phyloP scores from a whole-genome alignment of 306 rosid species.

The Fragaria iinumae region DNA sequence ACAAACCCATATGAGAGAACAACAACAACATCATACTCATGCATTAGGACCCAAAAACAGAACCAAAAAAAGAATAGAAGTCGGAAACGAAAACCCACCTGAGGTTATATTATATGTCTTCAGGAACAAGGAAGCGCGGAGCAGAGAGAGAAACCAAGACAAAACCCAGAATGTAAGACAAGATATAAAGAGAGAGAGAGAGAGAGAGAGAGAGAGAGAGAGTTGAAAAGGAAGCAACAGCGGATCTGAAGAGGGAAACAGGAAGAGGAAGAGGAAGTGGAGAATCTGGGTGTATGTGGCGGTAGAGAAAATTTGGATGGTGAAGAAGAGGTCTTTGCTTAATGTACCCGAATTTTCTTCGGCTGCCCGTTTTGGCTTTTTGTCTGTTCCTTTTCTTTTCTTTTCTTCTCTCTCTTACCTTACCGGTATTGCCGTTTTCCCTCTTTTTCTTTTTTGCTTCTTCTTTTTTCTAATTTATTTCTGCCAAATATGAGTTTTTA shows the following conservation, averaged over 20 bases:
- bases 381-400: conserved; percentile 22
- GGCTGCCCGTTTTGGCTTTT: conserved; percentile 27
- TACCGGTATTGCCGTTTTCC: conserved; percentile 30
- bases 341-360: conserved; percentile 27
- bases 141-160: conserved; percentile 5
- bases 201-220: conserved; percentile 10
- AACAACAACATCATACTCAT: background rate
- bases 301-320: conserved; percentile 54
- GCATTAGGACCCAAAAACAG: background rate
- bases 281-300: conserved; percentile 46
- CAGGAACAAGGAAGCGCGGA: conserved; percentile 9
- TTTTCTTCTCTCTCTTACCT: conserved; percentile 7
- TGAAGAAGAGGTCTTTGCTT: conserved; percentile 37
- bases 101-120: background rate
- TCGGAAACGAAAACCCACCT: conserved; percentile 24
- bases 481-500: background rate
- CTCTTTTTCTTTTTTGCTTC: background rate
- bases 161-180: conserved; percentile 30
- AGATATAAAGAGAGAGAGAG: background rate
- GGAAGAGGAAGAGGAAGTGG: conserved; percentile 31
- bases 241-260: background rate
- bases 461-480: background rate
- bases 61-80: background rate
- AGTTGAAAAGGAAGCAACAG: background rate
- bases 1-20: conserved; percentile 16